Percentiles rank a stretch among this genome's conserved stretches.
Conservation (phyloP, 2,329 filamentous ascomycete genomes). For the Ceratocystiopsis sp. region DNA sequence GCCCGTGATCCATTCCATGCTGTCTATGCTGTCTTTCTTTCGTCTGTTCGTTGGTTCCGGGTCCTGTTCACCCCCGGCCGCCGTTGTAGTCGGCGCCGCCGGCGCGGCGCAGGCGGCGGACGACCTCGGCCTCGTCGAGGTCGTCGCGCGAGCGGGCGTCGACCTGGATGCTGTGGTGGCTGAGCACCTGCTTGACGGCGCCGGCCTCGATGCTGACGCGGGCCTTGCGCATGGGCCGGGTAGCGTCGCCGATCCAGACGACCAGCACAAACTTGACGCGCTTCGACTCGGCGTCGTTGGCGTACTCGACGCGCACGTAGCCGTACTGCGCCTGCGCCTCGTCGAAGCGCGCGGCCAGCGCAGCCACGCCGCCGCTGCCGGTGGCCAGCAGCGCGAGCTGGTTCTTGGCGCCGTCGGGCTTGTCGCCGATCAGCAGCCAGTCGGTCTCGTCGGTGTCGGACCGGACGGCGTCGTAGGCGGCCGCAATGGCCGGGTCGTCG, state of each 20-base stretch:
- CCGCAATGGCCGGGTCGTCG: conserved; percentile 39
- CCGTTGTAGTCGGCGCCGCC: conserved; percentile 59
- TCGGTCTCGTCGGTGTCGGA: conserved; percentile 48
- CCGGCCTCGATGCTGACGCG: conserved; percentile 51
- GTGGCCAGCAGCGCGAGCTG: conserved; percentile 39
- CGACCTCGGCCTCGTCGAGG: conserved; percentile 43
- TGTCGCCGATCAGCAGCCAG: conserved; percentile 51
- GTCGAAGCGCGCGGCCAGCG: conserved; percentile 39
- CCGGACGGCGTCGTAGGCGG: conserved; percentile 50
- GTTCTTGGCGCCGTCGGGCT: conserved; percentile 26
- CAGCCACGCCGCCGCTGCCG: conserved; percentile 41
- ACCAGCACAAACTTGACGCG: conserved; percentile 52
- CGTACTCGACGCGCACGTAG: conserved; percentile 50
- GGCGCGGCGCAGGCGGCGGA: conserved; percentile 42
- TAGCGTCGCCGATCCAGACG: conserved; percentile 49
- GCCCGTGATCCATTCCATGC: too few relatives aligned
- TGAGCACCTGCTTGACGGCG: conserved; percentile 43
- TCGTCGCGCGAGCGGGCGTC: conserved; percentile 42
- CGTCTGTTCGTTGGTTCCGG: too few relatives aligned
- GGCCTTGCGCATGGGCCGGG: conserved; percentile 53
- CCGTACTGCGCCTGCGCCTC: conserved; percentile 46
- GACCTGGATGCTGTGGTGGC: conserved; percentile 49
- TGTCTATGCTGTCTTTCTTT: too few relatives aligned
- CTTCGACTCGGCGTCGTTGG: conserved; percentile 52
- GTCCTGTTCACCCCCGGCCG: conserved; percentile 29